Evolutionary conservation across 805 yeast species (phyloP), one percentile per base, ranked within the genome.

Genomic region (Torulaspora gathmanii): DNA sequence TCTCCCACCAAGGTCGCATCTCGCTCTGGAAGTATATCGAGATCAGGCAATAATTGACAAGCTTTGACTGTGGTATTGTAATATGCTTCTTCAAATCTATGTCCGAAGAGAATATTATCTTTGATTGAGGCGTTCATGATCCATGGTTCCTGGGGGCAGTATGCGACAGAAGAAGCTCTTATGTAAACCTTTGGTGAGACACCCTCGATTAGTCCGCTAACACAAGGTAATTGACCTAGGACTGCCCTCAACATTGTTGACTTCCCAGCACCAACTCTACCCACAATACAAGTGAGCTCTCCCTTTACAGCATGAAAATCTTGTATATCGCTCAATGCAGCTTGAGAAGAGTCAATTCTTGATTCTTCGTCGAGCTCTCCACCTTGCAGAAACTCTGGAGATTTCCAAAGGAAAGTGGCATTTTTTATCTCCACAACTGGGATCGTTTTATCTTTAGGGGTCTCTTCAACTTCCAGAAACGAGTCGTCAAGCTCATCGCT

Each of bases 261-360:
- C 54, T 82, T 82, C 40, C 88, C 88, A 11, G 83, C 63, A 3
- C 87, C 87, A 26, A 82, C 87, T 53, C 77, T 68, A 9, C 87
- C 87, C 20, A 82, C 80, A 41, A 82, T 64, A 61, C 87, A 80
- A 1, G 78, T 68, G 44, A 82, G 64, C 29, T 72, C 68, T 4
- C 82, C 82, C 54, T 73, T 74, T n/a, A 54, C 63, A 1, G 80
- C 84, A 8, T 56, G 47, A 50, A 79, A 79, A 43, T 71, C 61
- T 15, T 61, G 58, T 37, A 80, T 70, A 53, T 75, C 61, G 35
- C 67, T 63, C 42, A 82, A 63, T 0, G 86, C 82, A 30, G 70
- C 60, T 38, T 65, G 67, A 0, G 70, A 54, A 6, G 83, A 81
- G 71, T 59, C 69, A 20, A 72, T 50, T 8, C 46, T 52, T 3